Base-by-base conservation (phyloP, 148 eudicot genomes). In the Suaeda aralocaspica region DNA sequence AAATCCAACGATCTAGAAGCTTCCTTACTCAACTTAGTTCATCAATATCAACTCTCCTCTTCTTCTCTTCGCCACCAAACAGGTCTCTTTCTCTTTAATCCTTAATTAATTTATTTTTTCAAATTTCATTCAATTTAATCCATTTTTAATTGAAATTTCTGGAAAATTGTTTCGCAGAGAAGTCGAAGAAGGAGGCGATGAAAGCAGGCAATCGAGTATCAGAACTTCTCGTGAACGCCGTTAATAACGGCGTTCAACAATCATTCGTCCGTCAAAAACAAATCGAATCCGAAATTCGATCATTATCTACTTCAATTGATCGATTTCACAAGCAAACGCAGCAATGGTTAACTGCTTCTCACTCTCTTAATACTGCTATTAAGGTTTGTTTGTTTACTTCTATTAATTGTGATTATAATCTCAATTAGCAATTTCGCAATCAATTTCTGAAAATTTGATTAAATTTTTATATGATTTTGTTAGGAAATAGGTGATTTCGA, bases 401-500 rank as follows among this genome's bases (percentile, higher is more conserved):
- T n/a, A 21, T 25, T 48, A 7, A 4, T 30, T 67, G 49, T 28
- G 28, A 24, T 55, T 55, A 9, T 8, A 25, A 24, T 11, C 13
- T 55, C 3, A 25, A 55, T 14, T 5, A 45, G 14, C 2, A 45
- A 8, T 8, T 13, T 46, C 0, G 13, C 22, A 25, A 57, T 2
- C 1, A 1, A 10, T 6, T 8, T 25, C 30, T n/a, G 63, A 33
- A 33, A 44, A 63, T 63, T 3, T 41, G 21, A 8, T 63, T 36
- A 7, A 0, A 0, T 33, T 11, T 24, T 6, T 33, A 8, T 58
- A 13, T 62, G 16, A 33, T 33, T 25, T 19, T 49, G 53, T 11
- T 76, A 87, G 91, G 97, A 91, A 80, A 91, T 91, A 66, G 97
- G 97, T 13, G 97, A 91, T 56, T 91, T 91, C 51, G 97, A 91